phyloP scores from a whole-genome alignment of 2,329 filamentous ascomycete species.

The Calonectria henricotiae region DNA sequence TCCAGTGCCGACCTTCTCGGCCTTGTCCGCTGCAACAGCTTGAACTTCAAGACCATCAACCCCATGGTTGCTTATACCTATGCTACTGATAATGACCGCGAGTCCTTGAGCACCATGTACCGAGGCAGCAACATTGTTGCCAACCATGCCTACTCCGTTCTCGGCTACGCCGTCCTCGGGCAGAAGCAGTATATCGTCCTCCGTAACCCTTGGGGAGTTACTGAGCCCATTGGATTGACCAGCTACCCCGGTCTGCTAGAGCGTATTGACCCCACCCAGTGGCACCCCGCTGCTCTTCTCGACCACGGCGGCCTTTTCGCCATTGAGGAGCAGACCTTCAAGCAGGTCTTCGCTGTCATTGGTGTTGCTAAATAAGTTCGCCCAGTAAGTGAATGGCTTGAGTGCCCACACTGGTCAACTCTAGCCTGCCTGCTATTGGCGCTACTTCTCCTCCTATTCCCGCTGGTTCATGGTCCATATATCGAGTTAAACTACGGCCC shows the following conservation, averaged over 20 bases:
- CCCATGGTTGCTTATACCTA: conserved; percentile 63
- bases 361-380: conserved; percentile 54
- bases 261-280: conserved; percentile 58
- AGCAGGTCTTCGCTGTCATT: conserved; percentile 57
- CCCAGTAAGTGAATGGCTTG: neutral
- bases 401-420: neutral
- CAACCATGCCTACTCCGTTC: conserved; percentile 65
- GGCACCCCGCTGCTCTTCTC: conserved; percentile 58
- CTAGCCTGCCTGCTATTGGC: neutral
- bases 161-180: conserved; percentile 58
- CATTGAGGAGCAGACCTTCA: conserved; percentile 57
- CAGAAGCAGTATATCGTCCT: conserved; percentile 62
- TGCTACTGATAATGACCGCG: conserved; percentile 54
- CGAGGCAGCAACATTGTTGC: conserved; percentile 62
- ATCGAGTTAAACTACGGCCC: neutral
- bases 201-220: conserved; percentile 64
- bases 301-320: conserved; percentile 59
- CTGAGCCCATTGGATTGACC: conserved; percentile 61
- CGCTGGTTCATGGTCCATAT: neutral
- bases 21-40: conserved; percentile 59
- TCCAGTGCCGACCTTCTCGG: conserved; percentile 57
- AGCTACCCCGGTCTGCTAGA: conserved; percentile 61
- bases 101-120: conserved; percentile 45
- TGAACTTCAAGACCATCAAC: conserved; percentile 64
- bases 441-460: neutral